These are phyloP conservation scores for Magnaporthales sp. DNA, from an alignment of 2,329 filamentous ascomycete species.

Conservation along the genomic window DNA sequence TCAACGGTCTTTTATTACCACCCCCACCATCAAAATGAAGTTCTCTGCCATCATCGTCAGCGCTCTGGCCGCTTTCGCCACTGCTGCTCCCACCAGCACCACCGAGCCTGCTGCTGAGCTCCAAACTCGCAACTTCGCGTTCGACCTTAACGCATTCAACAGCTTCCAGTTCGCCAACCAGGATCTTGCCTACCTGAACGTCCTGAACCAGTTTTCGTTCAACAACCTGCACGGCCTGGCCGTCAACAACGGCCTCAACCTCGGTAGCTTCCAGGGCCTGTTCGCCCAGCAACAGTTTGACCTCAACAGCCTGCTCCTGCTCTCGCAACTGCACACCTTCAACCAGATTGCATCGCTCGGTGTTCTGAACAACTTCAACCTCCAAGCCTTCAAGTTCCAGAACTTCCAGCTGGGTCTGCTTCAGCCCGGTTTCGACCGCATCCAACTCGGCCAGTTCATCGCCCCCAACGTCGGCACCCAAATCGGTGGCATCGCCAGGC, in stretches of 20 bases:
- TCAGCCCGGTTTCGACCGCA: conserved; percentile 15
- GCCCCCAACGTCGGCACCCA: conserved; percentile 14
- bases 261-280: conserved; percentile 30
- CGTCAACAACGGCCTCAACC: conserved; percentile 35
- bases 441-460: conserved; percentile 17
- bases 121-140: conserved; percentile 23
- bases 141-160: conserved; percentile 31
- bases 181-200: conserved; percentile 35
- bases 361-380: conserved; percentile 19
- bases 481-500: conserved; percentile 13
- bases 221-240: conserved; percentile 31
- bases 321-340: conserved; percentile 14
- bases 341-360: conserved; percentile 19
- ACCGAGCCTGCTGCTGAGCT: conserved; percentile 17
- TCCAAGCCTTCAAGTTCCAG: conserved; percentile 16
- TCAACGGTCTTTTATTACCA: conserved; percentile 12
- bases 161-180: conserved; percentile 30
- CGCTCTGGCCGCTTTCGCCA: conserved; percentile 33
- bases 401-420: conserved; percentile 14
- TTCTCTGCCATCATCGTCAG: conserved; percentile 33
- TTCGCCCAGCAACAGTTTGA: conserved; percentile 15
- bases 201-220: conserved; percentile 36
- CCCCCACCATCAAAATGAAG: conserved; percentile 36
- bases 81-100: conserved; percentile 29
- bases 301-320: conserved; percentile 11